These are phyloP conservation scores for Vitis cinerea DNA, from an alignment of 164 flowering plant genomes.

Conservation along the genomic window DNA sequence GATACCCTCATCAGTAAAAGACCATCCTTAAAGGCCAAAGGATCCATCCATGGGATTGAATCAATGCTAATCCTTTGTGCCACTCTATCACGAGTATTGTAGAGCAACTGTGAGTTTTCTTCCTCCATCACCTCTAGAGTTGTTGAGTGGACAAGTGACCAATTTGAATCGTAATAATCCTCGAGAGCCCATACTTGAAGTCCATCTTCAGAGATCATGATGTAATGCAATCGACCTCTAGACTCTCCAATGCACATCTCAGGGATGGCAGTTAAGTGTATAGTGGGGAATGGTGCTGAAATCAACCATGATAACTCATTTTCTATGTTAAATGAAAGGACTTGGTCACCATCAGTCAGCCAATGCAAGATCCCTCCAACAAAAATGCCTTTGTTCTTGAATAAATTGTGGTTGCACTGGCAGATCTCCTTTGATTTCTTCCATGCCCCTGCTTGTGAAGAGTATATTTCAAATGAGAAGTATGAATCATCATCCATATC, in stretches of 20 bases:
- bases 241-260: conserved; percentile 50
- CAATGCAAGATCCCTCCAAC: conserved; percentile 36
- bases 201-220: conserved; percentile 31
- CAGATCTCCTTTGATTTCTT: conserved; percentile 31
- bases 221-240: conserved; percentile 29
- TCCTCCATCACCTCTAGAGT: conserved; percentile 29
- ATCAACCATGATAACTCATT: conserved; percentile 38
- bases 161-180: conserved; percentile 28
- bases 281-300: conserved; percentile 24
- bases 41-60: conserved; percentile 27
- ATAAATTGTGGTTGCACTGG: conserved; percentile 15
- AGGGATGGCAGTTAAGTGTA: conserved; percentile 7
- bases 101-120: conserved; percentile 25
- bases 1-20: conserved; percentile 34
- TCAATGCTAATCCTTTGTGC: background rate
- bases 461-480: conserved; percentile 36
- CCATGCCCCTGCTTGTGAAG: conserved; percentile 35
- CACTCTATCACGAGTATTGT: conserved; percentile 12
- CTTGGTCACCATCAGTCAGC: conserved; percentile 36
- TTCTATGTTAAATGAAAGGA: conserved; percentile 35
- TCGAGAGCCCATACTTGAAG: conserved; percentile 42
- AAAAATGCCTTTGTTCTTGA: conserved; percentile 28
- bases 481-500: conserved; percentile 10
- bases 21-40: conserved; percentile 41
- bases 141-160: conserved; percentile 29